Percentiles rank a stretch among this genome's conserved stretches.
Evolutionary conservation across 2,329 filamentous ascomycete species (phyloP).

Genomic region (Camillea tinctor): DNA sequence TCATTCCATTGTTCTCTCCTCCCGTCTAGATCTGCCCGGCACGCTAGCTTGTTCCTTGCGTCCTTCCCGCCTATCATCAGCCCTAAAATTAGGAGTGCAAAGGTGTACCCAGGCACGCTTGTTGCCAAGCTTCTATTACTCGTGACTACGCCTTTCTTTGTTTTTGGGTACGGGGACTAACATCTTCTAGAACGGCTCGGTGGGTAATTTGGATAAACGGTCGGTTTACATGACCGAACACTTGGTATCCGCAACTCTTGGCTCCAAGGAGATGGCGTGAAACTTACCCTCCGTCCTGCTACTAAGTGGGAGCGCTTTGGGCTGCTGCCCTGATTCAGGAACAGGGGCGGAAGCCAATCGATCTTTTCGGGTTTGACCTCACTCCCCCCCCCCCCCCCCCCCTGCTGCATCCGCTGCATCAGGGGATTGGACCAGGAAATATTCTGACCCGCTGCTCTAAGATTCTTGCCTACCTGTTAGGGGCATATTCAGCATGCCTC

Average conservation of each 20-base stretch:
- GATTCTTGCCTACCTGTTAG: background rate
- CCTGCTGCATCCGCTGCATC: slow-evolving; percentile 21
- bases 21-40: background rate
- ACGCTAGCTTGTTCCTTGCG: slow-evolving; percentile 3
- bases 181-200: slow-evolving; percentile 13
- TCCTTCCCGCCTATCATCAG: slow-evolving; percentile 13
- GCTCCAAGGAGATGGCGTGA: slow-evolving; percentile 9
- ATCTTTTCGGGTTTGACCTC: slow-evolving; percentile 9
- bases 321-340: slow-evolving; percentile 18
- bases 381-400: background rate
- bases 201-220: slow-evolving; percentile 9
- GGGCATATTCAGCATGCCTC: background rate
- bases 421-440: slow-evolving; percentile 16
- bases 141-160: background rate
- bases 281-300: slow-evolving; percentile 6
- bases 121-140: slow-evolving; percentile 9
- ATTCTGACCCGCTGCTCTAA: slow-evolving; percentile 1
- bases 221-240: slow-evolving; percentile 4
- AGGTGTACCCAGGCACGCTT: slow-evolving; percentile 4
- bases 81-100: slow-evolving; percentile 14
- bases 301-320: slow-evolving; percentile 5
- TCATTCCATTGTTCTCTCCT: slow-evolving; percentile 2
- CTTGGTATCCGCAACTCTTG: slow-evolving; percentile 5
- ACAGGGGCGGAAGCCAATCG: slow-evolving; percentile 19
- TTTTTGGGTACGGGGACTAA: slow-evolving; percentile 3